These are phyloP conservation scores for Colletotrichum horii DNA, from an alignment of 2,329 filamentous ascomycete species.

Conservation along the genomic window DNA sequence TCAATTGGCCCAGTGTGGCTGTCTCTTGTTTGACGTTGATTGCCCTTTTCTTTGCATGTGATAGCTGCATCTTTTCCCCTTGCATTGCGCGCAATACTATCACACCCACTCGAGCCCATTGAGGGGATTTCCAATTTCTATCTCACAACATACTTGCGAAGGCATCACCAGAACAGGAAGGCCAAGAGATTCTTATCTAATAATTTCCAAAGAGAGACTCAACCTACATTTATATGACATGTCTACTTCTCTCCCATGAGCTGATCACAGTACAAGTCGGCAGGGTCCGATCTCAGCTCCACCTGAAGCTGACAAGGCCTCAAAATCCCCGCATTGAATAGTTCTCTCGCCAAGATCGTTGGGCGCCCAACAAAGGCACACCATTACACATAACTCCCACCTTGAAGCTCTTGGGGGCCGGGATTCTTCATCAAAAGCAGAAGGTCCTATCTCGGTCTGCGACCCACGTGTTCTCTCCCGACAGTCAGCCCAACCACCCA, in stretches of 20 bases:
- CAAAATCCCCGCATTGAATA: background rate
- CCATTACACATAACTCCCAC: background rate
- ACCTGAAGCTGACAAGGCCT: background rate
- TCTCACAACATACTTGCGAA: background rate
- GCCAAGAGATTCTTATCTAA: background rate
- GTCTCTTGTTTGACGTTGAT: background rate
- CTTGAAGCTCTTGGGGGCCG: background rate
- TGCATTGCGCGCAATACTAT: background rate
- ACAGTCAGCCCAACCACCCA: background rate
- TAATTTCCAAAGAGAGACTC: background rate
- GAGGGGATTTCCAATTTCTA: background rate
- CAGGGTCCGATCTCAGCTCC: background rate
- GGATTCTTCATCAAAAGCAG: background rate
- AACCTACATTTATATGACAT: background rate
- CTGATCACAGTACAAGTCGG: background rate
- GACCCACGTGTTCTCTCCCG: constrained; percentile 4
- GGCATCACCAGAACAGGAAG: background rate
- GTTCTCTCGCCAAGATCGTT: background rate
- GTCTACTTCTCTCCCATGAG: background rate
- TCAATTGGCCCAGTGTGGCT: background rate
- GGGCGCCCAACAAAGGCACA: background rate
- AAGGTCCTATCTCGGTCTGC: background rate
- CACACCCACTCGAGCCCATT: background rate
- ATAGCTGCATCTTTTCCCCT: background rate
- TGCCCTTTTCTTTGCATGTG: background rate